Evolutionary conservation across 1,284 basidiomycete species (phyloP), one percentile per base, ranked within the genome.

Genomic region (Malassezia caprae): DNA sequence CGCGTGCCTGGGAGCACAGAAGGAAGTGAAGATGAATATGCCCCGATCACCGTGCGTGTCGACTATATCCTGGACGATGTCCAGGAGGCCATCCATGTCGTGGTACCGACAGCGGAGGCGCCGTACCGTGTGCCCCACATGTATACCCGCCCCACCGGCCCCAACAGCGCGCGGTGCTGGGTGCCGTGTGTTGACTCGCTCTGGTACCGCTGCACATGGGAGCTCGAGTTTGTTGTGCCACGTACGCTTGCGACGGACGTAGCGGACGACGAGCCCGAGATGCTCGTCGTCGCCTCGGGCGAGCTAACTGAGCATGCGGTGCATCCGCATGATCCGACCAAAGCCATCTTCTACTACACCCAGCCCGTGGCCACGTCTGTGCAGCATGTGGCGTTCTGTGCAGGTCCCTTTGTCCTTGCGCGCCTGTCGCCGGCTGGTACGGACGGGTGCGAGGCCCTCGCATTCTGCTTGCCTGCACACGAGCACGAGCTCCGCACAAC

Each of bases 141-240:
- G 51, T 98, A 87, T 70, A 90, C 90, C 3, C 86, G 85, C 3
- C 85, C 90, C 0, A 87, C 88, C 0, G 87, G 86, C 3, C 84
- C 89, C 5, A 89, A 94, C 69, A 82, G 88, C 11, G 89, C 93
- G 8, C 80, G 94, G 63, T 90, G 88, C 67, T 99, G 94, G 94
- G 86, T 96, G 10, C 94, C 94, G 4, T 99, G 94, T 67, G 78
- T 96, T 12, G 94, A 99, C 76, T 88, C 84, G 70, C 76, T 93
- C 12, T 96, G 90, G 88, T 93, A 96, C 76, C 84, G 89, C 68
- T 96, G 88, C 69, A 94, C 93, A 2, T 99, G 94, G 94, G 94
- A 98, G 72, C 85, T 98, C 51, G 89, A 96, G 74, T 88, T 96
- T 72, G 83, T 96, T 52, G 91, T 96, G 19, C 91, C 91, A 40